Percentiles rank a stretch among this genome's conserved stretches.
Evolutionary conservation across 1,139 yeast species (phyloP).

Genomic region (Magnusiomyces tetraspermus): DNA sequence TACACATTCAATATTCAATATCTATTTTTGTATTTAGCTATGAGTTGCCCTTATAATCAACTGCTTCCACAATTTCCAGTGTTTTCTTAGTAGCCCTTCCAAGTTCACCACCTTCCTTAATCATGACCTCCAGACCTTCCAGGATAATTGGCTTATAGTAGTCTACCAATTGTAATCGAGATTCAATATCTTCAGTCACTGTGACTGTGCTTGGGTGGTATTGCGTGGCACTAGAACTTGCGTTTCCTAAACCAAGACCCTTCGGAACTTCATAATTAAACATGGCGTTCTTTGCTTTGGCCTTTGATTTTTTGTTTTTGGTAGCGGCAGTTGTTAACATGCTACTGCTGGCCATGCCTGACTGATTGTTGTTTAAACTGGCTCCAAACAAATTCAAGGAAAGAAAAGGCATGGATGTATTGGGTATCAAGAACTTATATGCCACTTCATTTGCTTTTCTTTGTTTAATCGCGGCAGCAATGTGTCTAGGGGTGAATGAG

Average conservation of each 20-base stretch:
- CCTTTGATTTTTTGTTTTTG: background rate
- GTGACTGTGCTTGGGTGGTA: conserved; percentile 26
- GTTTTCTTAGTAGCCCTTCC: conserved; percentile 47
- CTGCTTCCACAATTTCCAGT: background rate
- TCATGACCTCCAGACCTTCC: conserved; percentile 43
- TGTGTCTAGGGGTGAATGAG: background rate
- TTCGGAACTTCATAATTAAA: background rate
- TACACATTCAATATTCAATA: no score
- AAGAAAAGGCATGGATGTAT: conserved; percentile 11
- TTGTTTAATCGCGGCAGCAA: background rate
- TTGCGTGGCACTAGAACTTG: background rate
- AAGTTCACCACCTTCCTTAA: conserved; percentile 68
- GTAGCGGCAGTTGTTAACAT: background rate
- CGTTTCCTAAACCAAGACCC: background rate
- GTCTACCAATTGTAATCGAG: conserved; percentile 35
- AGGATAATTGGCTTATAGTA: conserved; percentile 32
- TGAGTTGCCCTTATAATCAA: background rate
- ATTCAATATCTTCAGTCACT: conserved; percentile 50
- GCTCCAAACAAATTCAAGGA: conserved; percentile 9
- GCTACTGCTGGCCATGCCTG: background rate
- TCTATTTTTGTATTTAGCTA: background rate
- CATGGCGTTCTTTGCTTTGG: background rate
- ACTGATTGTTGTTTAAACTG: background rate
- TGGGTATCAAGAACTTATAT: conserved; percentile 9
- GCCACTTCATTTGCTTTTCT: background rate